Percentiles rank a stretch among this genome's conserved stretches.
phyloP scores from a whole-genome alignment of 208 protist species.

The Trypanosoma cruzi region DNA sequence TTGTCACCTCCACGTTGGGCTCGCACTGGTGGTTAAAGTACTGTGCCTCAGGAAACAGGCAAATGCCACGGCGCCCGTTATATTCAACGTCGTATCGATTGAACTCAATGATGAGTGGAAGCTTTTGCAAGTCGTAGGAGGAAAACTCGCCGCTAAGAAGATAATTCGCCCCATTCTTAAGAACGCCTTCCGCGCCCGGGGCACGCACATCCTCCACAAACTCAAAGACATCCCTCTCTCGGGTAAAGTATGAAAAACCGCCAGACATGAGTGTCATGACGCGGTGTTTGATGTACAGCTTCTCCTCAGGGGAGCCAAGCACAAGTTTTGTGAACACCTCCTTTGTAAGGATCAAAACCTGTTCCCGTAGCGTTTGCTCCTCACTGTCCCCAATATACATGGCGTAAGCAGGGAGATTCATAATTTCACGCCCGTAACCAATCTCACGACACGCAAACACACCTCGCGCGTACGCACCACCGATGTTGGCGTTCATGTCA shows the following conservation, averaged over 20 bases:
- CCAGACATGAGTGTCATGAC: slow-evolving; percentile 83
- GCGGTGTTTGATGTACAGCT: slow-evolving; percentile 73
- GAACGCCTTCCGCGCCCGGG: slow-evolving; percentile 49
- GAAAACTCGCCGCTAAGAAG: slow-evolving; percentile 77
- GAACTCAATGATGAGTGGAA: slow-evolving; percentile 85
- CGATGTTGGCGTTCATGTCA: slow-evolving; percentile 77
- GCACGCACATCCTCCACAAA: slow-evolving; percentile 81
- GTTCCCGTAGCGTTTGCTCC: slow-evolving; percentile 51
- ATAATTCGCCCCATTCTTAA: slow-evolving; percentile 67
- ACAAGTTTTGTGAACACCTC: slow-evolving; percentile 76
- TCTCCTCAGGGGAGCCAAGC: slow-evolving; percentile 51
- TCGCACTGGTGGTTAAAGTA: slow-evolving; percentile 90
- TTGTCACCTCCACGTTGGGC: slow-evolving; percentile 73
- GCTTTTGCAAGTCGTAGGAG: slow-evolving; percentile 84
- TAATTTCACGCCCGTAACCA: slow-evolving; percentile 75
- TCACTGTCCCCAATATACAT: slow-evolving; percentile 81
- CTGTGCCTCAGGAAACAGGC: slow-evolving; percentile 79
- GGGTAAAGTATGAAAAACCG: slow-evolving; percentile 85
- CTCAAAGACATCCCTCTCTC: slow-evolving; percentile 83
- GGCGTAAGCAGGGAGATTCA: slow-evolving; percentile 77
- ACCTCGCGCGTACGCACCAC: slow-evolving; percentile 72
- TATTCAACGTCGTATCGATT: slow-evolving; percentile 89
- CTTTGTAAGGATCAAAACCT: slow-evolving; percentile 77
- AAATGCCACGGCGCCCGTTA: slow-evolving; percentile 72
- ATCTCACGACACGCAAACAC: slow-evolving; percentile 80